Evolutionary conservation across 208 protist genomes (phyloP).

Genomic region (Novymonas esmeraldas): DNA sequence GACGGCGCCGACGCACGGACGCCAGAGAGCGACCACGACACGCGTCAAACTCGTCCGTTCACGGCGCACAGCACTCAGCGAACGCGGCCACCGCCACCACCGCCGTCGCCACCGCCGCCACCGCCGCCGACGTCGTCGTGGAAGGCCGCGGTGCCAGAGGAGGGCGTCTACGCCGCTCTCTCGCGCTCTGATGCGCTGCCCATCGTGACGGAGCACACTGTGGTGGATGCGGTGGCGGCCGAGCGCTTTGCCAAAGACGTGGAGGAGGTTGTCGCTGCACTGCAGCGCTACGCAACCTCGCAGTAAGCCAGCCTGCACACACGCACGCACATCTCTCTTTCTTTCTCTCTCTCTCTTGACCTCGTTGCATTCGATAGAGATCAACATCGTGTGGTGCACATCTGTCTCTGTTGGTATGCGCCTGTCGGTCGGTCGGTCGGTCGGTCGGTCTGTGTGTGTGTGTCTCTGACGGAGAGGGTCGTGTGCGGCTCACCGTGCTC

Average conservation of each 20-base stretch:
- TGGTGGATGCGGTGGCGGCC: conserved; percentile 24
- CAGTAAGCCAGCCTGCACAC: neutral
- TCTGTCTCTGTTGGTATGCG: no score
- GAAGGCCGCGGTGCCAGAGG: neutral
- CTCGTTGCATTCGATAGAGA: neutral
- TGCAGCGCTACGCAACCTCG: conserved; percentile 15
- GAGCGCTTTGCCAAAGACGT: conserved; percentile 29
- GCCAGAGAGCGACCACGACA: neutral
- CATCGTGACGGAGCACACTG: conserved; percentile 24
- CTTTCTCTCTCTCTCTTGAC: neutral
- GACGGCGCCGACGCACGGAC: neutral
- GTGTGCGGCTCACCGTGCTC: no score
- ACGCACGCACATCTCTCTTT: neutral
- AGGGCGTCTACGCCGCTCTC: neutral
- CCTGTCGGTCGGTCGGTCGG: no score
- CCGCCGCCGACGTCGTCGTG: neutral
- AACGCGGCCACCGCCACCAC: neutral
- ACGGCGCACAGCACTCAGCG: no score
- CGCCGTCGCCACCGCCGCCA: conserved; percentile 8
- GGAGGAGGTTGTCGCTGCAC: conserved; percentile 13
- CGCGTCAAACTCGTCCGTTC: neutral
- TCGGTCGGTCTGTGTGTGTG: no score
- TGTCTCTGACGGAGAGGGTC: no score
- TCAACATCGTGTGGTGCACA: no score
- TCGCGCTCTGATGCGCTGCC: conserved; percentile 7